Conservation (phyloP, 805 yeast species). For the Metschnikowia henanensis region DNA sequence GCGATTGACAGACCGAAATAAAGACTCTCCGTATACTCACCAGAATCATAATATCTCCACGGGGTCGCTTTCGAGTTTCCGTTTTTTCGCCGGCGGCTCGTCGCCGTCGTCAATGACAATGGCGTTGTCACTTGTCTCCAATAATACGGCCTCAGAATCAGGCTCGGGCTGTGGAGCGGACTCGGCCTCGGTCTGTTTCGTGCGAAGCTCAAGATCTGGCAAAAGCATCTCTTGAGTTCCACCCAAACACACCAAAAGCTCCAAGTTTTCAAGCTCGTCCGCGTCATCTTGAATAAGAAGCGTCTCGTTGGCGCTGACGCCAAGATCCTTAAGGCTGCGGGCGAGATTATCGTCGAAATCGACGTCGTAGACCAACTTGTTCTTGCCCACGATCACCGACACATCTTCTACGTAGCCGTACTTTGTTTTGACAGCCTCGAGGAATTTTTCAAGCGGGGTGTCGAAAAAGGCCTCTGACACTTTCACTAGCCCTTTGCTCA, state of each 20-base stretch:
- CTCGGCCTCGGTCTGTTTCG: constrained; percentile 3
- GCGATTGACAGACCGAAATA: too few relatives aligned
- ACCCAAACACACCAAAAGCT: constrained; percentile 49
- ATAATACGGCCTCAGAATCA: neutral
- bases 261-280: constrained; percentile 61
- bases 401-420: constrained; percentile 58
- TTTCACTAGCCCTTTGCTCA: constrained; percentile 28
- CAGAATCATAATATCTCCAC: constrained; percentile 6
- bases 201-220: constrained; percentile 20
- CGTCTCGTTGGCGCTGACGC: constrained; percentile 59
- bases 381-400: constrained; percentile 57
- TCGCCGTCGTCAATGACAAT: constrained; percentile 14
- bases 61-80: constrained; percentile 9
- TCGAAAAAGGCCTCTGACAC: constrained; percentile 39
- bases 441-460: constrained; percentile 48
- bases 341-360: constrained; percentile 82
- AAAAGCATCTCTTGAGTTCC: constrained; percentile 7
- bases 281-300: constrained; percentile 79
- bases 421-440: constrained; percentile 46
- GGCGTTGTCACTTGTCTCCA: constrained; percentile 3
- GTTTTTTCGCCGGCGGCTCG: constrained; percentile 18
- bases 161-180: neutral
- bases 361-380: constrained; percentile 71
- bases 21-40: too few relatives aligned
- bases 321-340: constrained; percentile 46